Conservation (phyloP, 2,329 filamentous ascomycete species). For the Fusarium nurragi region DNA sequence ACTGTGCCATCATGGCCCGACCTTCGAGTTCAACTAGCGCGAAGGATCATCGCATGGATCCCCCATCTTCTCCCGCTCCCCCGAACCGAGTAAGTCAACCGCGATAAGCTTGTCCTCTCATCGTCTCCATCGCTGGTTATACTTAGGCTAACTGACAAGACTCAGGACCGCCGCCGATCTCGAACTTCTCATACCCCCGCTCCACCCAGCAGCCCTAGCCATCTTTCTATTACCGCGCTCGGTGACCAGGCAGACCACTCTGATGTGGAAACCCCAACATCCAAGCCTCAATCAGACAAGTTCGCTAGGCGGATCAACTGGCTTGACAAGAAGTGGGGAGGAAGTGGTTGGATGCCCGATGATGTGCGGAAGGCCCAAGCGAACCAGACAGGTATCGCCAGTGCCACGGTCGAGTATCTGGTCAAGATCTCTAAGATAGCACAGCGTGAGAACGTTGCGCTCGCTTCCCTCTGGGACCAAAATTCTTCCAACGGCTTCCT, state of each 20-base stretch:
- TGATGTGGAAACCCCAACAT: neutral
- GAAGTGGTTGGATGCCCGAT: neutral
- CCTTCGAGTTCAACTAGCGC: too few species aligned
- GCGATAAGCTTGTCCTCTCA: neutral
- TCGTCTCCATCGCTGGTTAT: neutral
- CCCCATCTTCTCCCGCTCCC: neutral
- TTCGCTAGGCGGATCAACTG: neutral
- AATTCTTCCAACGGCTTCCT: neutral
- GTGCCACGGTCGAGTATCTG: fast-evolving
- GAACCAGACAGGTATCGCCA: neutral
- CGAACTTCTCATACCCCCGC: neutral
- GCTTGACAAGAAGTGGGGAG: constrained; percentile 5
- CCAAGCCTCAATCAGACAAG: neutral
- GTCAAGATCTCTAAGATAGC: neutral
- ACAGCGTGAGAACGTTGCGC: neutral
- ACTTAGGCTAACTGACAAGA: neutral
- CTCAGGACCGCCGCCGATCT: neutral
- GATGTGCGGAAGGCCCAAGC: neutral
- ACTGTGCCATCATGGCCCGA: too few species aligned
- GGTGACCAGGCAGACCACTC: neutral
- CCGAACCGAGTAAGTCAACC: neutral
- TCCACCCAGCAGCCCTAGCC: too few species aligned
- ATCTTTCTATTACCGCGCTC: neutral
- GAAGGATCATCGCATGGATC: too few species aligned
- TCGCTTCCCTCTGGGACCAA: neutral